A percentile compares a stretch with the other conserved stretches of the same genome.
These are phyloP conservation scores for Aspergillus sparsus DNA, from an alignment of 495 filamentous ascomycete species.

Conservation along the genomic window DNA sequence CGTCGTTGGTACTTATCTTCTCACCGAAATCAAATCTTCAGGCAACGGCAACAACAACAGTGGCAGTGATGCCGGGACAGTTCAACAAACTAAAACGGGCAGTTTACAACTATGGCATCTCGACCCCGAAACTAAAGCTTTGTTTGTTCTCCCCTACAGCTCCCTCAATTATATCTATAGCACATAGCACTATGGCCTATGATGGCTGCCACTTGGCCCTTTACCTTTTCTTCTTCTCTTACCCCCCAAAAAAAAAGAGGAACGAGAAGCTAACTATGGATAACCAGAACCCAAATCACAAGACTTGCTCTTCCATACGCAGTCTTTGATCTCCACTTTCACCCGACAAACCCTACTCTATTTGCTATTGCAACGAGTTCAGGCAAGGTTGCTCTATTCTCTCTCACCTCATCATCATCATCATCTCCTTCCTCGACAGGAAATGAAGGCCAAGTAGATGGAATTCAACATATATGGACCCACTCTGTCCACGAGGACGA, in stretches of 20 bases:
- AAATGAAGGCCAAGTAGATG: too few relatives aligned
- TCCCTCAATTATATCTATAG: too few relatives aligned
- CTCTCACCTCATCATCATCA: constrained; percentile 51
- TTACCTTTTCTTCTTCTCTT: background rate
- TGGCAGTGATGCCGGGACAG: constrained; percentile 18
- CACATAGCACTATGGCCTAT: too few relatives aligned
- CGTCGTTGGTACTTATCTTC: constrained; percentile 82
- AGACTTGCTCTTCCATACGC: constrained; percentile 63
- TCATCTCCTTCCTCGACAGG: constrained; percentile 19
- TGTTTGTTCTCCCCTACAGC: constrained; percentile 29
- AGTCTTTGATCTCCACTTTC: constrained; percentile 85
- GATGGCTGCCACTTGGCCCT: too few relatives aligned
- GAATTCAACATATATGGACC: constrained; percentile 38
- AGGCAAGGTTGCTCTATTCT: constrained; percentile 59
- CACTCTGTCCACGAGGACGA: constrained; percentile 46
- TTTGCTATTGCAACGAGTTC: constrained; percentile 75
- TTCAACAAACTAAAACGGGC: constrained; percentile 65
- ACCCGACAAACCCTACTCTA: constrained; percentile 52
- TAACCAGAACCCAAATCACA: constrained; percentile 36
- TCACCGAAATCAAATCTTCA: constrained; percentile 53
- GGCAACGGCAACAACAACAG: constrained; percentile 9
- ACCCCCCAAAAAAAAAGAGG: background rate
- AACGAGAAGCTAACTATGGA: constrained; percentile 9
- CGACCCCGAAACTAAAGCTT: constrained; percentile 44
- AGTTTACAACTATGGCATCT: constrained; percentile 68